Percentiles rank a stretch among this genome's conserved stretches.
Conservation (phyloP, 805 yeast genomes). For the Candida ficus region DNA sequence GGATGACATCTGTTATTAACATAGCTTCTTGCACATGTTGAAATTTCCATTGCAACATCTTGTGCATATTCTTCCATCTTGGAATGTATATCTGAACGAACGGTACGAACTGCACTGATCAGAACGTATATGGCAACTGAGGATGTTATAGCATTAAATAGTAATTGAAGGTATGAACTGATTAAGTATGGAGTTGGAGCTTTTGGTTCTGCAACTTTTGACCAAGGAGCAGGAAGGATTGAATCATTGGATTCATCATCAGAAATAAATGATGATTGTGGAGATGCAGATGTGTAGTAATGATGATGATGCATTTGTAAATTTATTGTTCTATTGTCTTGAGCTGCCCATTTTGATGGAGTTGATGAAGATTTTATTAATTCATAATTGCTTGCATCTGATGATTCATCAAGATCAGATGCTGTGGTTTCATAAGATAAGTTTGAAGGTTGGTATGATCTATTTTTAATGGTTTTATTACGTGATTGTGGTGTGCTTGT, state of each 20-base stretch:
- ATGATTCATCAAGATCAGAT: background rate
- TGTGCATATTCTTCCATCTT: conserved; percentile 44
- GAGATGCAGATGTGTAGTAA: conserved; percentile 21
- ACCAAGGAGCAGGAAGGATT: conserved; percentile 58
- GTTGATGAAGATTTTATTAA: background rate
- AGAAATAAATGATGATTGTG: conserved; percentile 5
- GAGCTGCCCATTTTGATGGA: background rate
- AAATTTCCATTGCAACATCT: conserved; percentile 45
- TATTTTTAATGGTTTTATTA: background rate
- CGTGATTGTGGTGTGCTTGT: background rate
- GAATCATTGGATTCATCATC: conserved; percentile 10
- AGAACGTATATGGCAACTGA: conserved; percentile 40
- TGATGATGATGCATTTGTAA: conserved; percentile 43
- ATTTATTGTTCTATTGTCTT: conserved; percentile 16
- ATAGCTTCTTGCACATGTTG: conserved; percentile 47
- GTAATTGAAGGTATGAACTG: conserved; percentile 56
- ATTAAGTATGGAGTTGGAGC: conserved; percentile 51
- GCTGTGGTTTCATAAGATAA: conserved; percentile 1
- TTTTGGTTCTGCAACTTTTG: conserved; percentile 42
- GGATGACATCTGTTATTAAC: conserved; percentile 53
- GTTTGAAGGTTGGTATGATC: background rate
- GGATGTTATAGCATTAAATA: conserved; percentile 44
- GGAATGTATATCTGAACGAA: conserved; percentile 48
- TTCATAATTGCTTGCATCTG: background rate
- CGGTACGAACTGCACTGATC: conserved; percentile 39